A percentile compares a stretch with the other conserved stretches of the same genome.
These are phyloP conservation scores for Balakata baccata DNA, from an alignment of 345 rosid genomes.

Conservation along the genomic window DNA sequence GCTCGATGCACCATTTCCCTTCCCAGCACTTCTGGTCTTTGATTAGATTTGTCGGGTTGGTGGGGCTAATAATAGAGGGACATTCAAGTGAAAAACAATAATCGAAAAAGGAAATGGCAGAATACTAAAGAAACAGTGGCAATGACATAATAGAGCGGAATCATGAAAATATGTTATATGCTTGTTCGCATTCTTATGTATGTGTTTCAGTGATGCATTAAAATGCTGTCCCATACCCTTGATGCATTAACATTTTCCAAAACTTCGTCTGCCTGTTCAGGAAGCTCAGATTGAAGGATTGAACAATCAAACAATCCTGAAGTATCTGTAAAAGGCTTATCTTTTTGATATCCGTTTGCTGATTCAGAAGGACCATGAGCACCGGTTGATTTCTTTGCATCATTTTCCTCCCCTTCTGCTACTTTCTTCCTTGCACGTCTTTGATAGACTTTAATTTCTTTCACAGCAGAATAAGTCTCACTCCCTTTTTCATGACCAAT, in stretches of 20 bases:
- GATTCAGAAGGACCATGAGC: neutral
- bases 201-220: neutral
- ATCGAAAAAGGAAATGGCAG: neutral
- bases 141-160: neutral
- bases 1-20: neutral
- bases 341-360: neutral
- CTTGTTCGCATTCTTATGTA: neutral
- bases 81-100: neutral
- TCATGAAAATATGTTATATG: neutral
- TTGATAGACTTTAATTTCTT: constrained; percentile 5
- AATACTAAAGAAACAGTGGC: neutral
- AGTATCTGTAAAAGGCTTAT: neutral
- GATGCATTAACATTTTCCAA: constrained; percentile 5
- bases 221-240: neutral
- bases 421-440: neutral
- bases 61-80: neutral
- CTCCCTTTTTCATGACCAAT: constrained; percentile 1
- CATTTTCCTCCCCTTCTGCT: neutral
- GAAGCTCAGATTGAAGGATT: neutral
- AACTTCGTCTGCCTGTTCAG: neutral
- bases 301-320: constrained; percentile 2
- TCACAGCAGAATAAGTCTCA: neutral
- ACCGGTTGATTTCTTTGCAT: neutral
- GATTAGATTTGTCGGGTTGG: neutral
- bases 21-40: constrained; percentile 6